Evolutionary conservation across 192 early-diverging fungal species (phyloP).

Genomic region (Linnemannia schmuckeri): DNA sequence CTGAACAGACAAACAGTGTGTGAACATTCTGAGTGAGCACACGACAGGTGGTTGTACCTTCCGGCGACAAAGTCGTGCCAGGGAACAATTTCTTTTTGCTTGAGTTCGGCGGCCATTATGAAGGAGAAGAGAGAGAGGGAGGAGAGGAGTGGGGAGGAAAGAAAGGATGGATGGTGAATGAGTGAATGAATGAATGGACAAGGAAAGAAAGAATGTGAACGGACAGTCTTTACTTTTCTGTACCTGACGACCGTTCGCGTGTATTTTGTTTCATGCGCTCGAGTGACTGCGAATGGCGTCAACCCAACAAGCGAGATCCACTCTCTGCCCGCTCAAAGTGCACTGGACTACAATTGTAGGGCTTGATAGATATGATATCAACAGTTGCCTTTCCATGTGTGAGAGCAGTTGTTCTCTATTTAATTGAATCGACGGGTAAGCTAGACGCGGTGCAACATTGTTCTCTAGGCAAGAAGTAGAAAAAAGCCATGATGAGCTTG

Average conservation of each 20-base stretch:
- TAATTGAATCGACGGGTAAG: neutral
- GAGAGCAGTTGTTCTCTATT: neutral
- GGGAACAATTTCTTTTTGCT: conserved; percentile 45
- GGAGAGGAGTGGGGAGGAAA: neutral
- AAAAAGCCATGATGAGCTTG: neutral
- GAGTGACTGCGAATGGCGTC: conserved; percentile 28
- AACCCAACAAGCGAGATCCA: neutral
- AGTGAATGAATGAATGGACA: neutral
- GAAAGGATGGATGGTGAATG: neutral
- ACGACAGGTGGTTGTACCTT: conserved; percentile 23
- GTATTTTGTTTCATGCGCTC: neutral
- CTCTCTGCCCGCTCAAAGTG: neutral
- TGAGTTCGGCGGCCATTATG: conserved; percentile 23
- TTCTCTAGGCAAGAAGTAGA: neutral
- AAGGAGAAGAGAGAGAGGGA: neutral
- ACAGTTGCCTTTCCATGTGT: neutral
- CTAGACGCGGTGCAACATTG: neutral
- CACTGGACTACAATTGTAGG: too few relatives aligned
- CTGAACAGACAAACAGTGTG: neutral
- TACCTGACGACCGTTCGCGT: neutral
- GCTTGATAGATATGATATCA: neutral
- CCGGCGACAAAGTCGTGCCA: conserved; percentile 58
- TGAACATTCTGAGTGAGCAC: neutral
- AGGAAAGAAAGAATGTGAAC: neutral
- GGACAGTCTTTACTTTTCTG: too few relatives aligned